Evolutionary conservation across 331 rosid species (phyloP).

Genomic region (Erythrophleum ivorense): DNA sequence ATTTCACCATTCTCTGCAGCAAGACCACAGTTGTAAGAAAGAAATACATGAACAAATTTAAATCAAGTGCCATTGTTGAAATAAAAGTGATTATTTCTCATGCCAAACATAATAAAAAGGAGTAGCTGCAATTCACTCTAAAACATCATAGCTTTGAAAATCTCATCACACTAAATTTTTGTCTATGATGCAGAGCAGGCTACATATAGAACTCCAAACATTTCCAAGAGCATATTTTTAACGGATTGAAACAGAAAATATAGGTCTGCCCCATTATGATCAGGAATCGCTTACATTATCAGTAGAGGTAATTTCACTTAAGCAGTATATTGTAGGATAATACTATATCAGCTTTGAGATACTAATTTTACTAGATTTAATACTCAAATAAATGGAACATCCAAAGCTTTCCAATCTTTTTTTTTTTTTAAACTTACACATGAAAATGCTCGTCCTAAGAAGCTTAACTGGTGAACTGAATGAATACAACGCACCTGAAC

Average conservation of each 20-base stretch:
- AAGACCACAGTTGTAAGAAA: neutral
- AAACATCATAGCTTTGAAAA: neutral
- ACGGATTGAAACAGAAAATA: conserved; percentile 3
- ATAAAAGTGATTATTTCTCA: neutral
- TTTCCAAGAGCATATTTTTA: conserved; percentile 2
- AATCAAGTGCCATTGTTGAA: neutral
- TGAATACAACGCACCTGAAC: conserved; percentile 63
- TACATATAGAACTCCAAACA: neutral
- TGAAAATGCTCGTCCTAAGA: neutral
- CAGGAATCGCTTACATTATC: neutral
- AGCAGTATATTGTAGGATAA: neutral
- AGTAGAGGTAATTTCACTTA: conserved; percentile 12
- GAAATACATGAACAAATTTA: neutral
- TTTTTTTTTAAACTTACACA: neutral
- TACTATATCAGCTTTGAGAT: neutral
- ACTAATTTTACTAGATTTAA: conserved; percentile 7
- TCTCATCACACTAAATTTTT: neutral
- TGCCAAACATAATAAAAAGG: neutral
- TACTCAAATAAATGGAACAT: neutral
- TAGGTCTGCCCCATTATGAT: neutral
- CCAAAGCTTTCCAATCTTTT: neutral
- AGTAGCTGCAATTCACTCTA: neutral
- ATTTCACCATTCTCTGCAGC: conserved; percentile 72
- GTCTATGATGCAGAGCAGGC: neutral
- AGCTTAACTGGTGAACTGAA: neutral